Conservation (phyloP, 2,329 filamentous ascomycete species). For the Mycosphaerella sp. region DNA sequence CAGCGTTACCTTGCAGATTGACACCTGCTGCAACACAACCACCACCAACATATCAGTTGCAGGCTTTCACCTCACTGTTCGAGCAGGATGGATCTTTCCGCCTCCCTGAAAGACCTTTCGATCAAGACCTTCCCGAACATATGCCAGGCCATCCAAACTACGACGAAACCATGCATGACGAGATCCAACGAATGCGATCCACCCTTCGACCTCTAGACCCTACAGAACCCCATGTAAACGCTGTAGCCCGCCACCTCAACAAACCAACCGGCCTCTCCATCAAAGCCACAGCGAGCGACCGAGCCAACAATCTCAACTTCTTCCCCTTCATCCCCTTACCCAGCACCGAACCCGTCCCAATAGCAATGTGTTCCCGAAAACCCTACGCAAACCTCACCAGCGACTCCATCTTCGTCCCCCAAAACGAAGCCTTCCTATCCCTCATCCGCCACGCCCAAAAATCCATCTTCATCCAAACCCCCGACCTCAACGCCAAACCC, state of each 20-base stretch:
- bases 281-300: slow-evolving; percentile 44
- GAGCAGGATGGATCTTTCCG: slow-evolving; percentile 27
- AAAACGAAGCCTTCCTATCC: slow-evolving; percentile 70
- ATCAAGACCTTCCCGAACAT: slow-evolving; percentile 48
- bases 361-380: slow-evolving; percentile 50
- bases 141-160: slow-evolving; percentile 57
- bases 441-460: slow-evolving; percentile 58
- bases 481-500: slow-evolving; percentile 67
- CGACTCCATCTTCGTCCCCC: slow-evolving; percentile 57
- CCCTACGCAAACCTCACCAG: slow-evolving; percentile 62
- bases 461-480: slow-evolving; percentile 70
- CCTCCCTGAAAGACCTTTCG: slow-evolving; percentile 22
- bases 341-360: slow-evolving; percentile 20
- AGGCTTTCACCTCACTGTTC: slow-evolving; percentile 31
- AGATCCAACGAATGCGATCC: slow-evolving; percentile 57
- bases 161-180: slow-evolving; percentile 54
- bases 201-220: slow-evolving; percentile 44
- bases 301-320: slow-evolving; percentile 22
- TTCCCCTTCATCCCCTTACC: slow-evolving; percentile 55
- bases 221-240: slow-evolving; percentile 51
- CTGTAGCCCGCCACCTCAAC: slow-evolving; percentile 59
- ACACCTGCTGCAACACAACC: slow-evolving; percentile 43
- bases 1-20: slow-evolving; percentile 52
- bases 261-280: slow-evolving; percentile 27
- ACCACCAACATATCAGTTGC: slow-evolving; percentile 31